phyloP scores from a whole-genome alignment of 1,139 yeast genomes.

The Taphrina deformans region DNA sequence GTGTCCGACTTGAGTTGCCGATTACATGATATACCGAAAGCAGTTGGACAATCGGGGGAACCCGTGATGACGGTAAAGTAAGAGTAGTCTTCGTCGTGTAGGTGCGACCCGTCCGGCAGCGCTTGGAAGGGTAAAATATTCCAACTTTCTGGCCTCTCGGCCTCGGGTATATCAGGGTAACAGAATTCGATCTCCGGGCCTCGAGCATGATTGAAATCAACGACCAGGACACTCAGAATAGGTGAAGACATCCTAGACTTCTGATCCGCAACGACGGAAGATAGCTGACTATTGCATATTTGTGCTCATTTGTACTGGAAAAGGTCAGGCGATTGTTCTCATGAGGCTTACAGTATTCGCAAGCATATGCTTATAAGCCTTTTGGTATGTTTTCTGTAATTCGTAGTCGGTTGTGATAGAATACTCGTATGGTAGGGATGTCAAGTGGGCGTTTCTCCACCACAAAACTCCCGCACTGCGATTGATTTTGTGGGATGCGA shows the following conservation, averaged over 20 bases:
- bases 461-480: neutral
- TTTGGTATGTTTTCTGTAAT: too few species aligned
- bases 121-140: conserved; percentile 93
- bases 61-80: conserved; percentile 75
- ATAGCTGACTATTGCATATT: neutral
- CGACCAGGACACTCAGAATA: conserved; percentile 82
- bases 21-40: conserved; percentile 92
- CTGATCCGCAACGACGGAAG: neutral
- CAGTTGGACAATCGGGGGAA: conserved; percentile 51
- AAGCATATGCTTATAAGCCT: neutral
- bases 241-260: conserved; percentile 39
- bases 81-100: conserved; percentile 87
- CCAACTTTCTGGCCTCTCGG: conserved; percentile 67
- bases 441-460: neutral
- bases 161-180: conserved; percentile 42
- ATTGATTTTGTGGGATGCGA: neutral
- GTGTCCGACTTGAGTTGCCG: conserved; percentile 73
- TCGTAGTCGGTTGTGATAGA: neutral
- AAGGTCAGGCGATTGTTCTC: neutral
- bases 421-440: neutral
- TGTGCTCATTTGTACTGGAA: neutral
- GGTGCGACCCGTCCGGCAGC: conserved; percentile 91
- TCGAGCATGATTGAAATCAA: conserved; percentile 87
- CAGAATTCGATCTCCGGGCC: conserved; percentile 97
- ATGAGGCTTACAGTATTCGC: neutral